Percentiles rank a stretch among this genome's conserved stretches.
Conservation (phyloP, 305 asterid species). For the Lippia alba region DNA sequence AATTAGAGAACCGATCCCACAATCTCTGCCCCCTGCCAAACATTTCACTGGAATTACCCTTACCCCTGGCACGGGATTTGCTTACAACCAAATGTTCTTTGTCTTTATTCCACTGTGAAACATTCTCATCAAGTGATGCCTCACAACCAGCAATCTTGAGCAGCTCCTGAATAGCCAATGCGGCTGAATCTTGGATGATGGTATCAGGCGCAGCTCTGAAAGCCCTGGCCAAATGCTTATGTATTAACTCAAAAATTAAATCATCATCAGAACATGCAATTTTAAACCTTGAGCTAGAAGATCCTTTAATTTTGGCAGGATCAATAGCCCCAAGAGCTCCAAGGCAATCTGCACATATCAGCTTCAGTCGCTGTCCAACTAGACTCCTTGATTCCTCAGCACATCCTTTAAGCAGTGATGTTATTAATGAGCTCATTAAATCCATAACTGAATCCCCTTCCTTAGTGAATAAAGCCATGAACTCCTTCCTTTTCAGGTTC, state of each 20-base stretch:
- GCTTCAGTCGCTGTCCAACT: conserved; percentile 92
- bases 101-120: conserved; percentile 46
- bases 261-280: conserved; percentile 99
- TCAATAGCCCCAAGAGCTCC: conserved; percentile 98
- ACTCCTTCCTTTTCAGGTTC: conserved; percentile 70
- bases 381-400: conserved; percentile 92
- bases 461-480: conserved; percentile 68
- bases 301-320: conserved; percentile 91
- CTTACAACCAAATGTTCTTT: conserved; percentile 47
- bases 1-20: conserved; percentile 96
- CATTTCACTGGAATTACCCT: conserved; percentile 47
- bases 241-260: conserved; percentile 89
- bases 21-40: conserved; percentile 80
- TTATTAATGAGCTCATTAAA: conserved; percentile 80
- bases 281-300: conserved; percentile 76
- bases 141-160: conserved; percentile 88
- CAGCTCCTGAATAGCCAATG: conserved; percentile 96
- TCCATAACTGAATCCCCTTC: conserved; percentile 82
- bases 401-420: conserved; percentile 90
- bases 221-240: conserved; percentile 96
- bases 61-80: conserved; percentile 44
- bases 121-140: conserved; percentile 79
- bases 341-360: conserved; percentile 93
- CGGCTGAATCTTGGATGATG: conserved; percentile 88
- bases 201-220: conserved; percentile 97